A percentile compares a stretch with the other conserved stretches of the same genome.
phyloP scores from a whole-genome alignment of 139 green algal species.

The Chlorella sp. region DNA sequence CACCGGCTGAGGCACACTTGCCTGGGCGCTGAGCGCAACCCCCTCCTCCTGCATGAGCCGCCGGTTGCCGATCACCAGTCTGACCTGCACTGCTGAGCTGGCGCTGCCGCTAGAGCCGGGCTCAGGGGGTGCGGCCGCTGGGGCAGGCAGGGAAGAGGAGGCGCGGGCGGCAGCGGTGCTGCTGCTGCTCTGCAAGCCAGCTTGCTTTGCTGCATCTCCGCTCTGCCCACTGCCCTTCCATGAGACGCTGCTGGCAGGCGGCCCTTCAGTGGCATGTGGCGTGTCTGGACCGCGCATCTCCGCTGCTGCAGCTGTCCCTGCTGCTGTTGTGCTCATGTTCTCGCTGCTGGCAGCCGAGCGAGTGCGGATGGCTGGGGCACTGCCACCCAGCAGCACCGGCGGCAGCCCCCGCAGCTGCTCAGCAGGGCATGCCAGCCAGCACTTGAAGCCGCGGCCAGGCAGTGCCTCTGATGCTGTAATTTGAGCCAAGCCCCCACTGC shows the following conservation, averaged over 20 bases:
- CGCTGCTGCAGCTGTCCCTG: too few species aligned
- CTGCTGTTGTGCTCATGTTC: too few species aligned
- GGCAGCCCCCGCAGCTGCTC: not conserved
- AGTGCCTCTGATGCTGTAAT: not conserved
- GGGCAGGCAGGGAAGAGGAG: too few species aligned
- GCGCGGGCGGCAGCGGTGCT: too few species aligned
- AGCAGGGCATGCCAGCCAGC: not conserved
- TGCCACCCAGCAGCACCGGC: not conserved
- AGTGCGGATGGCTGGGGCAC: not conserved
- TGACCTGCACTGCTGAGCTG: constrained; percentile 21
- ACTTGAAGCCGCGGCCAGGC: constrained; percentile 14
- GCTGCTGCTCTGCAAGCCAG: too few species aligned
- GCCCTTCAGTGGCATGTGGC: not conserved
- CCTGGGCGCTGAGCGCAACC: constrained; percentile 46
- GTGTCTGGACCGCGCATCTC: too few species aligned
- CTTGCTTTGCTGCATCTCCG: too few species aligned
- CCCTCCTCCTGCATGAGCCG: constrained; percentile 76
- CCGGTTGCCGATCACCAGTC: constrained; percentile 77
- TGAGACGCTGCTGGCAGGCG: not conserved
- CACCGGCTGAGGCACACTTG: too few species aligned
- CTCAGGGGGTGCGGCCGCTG: not conserved
- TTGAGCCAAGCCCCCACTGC: constrained; percentile 12
- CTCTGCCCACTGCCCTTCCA: too few species aligned
- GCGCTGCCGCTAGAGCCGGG: not conserved
- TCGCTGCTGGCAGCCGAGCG: too few species aligned